Evolutionary conservation across 495 filamentous ascomycete species (phyloP).

Genomic region (Penicillium malachiteum): DNA sequence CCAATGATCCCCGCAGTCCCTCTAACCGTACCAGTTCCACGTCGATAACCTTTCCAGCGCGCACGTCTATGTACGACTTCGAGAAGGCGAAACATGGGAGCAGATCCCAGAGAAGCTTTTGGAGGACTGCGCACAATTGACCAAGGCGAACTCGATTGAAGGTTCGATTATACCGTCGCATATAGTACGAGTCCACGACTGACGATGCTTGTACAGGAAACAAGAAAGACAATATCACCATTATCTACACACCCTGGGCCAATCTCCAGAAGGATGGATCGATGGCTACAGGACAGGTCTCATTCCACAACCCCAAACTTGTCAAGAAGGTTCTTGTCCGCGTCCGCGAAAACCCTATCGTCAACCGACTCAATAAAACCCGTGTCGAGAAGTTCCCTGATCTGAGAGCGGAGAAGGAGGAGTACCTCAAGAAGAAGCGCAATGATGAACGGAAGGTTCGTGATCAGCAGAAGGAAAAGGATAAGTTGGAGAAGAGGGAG

Average conservation of each 20-base stretch:
- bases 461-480: constrained; percentile 75
- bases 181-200: background rate
- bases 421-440: constrained; percentile 63
- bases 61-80: constrained; percentile 88
- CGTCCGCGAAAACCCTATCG: constrained; percentile 77
- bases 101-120: constrained; percentile 71
- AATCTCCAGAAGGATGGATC: constrained; percentile 95
- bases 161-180: constrained; percentile 45
- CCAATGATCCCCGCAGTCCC: constrained; percentile 7
- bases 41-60: constrained; percentile 96
- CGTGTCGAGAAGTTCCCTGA: constrained; percentile 83
- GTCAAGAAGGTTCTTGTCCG: constrained; percentile 78
- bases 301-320: constrained; percentile 84
- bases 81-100: constrained; percentile 83
- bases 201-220: constrained; percentile 58
- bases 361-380: constrained; percentile 97
- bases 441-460: constrained; percentile 65
- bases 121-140: constrained; percentile 87
- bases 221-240: constrained; percentile 95
- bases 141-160: constrained; percentile 98
- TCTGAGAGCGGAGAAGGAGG: constrained; percentile 74
- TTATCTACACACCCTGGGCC: constrained; percentile 98
- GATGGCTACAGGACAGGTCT: constrained; percentile 94
- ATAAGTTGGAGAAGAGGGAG: constrained; percentile 74
- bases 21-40: constrained; percentile 67